phyloP scores from a whole-genome alignment of 345 rosid species.

The Syzygium oleosum region DNA sequence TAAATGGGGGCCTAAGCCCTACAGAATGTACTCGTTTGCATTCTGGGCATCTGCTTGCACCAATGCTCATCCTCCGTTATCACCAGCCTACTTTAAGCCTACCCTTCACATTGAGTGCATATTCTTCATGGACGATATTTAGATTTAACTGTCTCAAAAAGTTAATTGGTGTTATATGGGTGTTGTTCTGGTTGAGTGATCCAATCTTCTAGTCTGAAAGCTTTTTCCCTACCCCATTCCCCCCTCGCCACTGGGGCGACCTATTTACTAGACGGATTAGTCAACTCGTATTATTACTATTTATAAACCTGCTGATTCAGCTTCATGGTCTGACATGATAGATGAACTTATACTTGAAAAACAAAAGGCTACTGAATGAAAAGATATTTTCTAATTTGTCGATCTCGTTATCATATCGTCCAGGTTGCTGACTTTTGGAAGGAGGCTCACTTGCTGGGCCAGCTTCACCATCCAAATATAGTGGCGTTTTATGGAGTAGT shows the following conservation, averaged over 20 bases:
- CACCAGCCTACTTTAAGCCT: not conserved
- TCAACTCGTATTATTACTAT: not conserved
- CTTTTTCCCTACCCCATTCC: not conserved
- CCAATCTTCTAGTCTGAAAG: not conserved
- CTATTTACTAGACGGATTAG: not conserved
- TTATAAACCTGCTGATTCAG: not conserved
- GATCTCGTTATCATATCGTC: not conserved
- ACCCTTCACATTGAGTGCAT: not conserved
- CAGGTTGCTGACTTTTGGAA: constrained; percentile 37
- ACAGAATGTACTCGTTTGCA: not conserved
- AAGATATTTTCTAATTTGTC: not conserved
- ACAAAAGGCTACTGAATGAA: not conserved
- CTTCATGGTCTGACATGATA: not conserved
- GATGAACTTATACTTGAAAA: not conserved
- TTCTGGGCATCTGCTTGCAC: not conserved
- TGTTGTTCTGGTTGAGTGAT: not conserved
- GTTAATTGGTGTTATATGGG: not conserved
- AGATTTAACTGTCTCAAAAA: not conserved
- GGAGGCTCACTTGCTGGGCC: constrained; percentile 29
- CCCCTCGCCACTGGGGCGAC: not conserved
- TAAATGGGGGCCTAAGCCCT: not conserved
- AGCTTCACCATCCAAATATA: constrained; percentile 38
- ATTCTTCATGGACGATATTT: not conserved
- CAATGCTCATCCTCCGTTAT: not conserved
- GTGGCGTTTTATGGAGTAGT: constrained; percentile 46